Evolutionary conservation across 1,139 yeast genomes (phyloP).

Genomic region (Pichia sp.): DNA sequence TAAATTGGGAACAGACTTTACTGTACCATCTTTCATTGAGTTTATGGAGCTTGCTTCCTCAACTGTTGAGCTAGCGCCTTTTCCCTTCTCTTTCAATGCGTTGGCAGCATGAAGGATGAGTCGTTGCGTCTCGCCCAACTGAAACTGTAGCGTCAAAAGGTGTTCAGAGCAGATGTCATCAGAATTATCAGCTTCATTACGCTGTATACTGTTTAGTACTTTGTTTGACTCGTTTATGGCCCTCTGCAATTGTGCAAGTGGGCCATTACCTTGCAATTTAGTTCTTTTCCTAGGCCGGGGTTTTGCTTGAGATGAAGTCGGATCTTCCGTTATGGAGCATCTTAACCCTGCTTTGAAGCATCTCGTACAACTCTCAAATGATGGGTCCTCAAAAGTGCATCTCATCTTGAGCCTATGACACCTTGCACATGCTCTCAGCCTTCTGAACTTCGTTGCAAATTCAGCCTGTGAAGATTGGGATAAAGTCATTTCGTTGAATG

Average conservation of each 20-base stretch:
- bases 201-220: slow-evolving; percentile 18
- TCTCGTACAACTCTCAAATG: slow-evolving; percentile 37
- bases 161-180: slow-evolving; percentile 16
- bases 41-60: slow-evolving; percentile 24
- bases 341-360: slow-evolving; percentile 38
- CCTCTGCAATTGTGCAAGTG: slow-evolving; percentile 22
- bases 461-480: slow-evolving; percentile 15
- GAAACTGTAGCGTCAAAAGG: slow-evolving; percentile 22
- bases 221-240: slow-evolving; percentile 20
- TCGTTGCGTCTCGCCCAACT: slow-evolving; percentile 26
- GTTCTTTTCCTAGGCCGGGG: slow-evolving; percentile 25
- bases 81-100: slow-evolving; percentile 6
- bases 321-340: slow-evolving; percentile 45
- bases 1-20: slow-evolving; percentile 25
- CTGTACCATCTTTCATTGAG: slow-evolving; percentile 30
- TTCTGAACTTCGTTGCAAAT: slow-evolving; percentile 25
- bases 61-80: slow-evolving; percentile 1
- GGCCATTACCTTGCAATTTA: slow-evolving; percentile 23
- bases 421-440: slow-evolving; percentile 47
- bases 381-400: slow-evolving; percentile 46
- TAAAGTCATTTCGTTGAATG: no score
- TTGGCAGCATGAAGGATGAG: slow-evolving; percentile 23
- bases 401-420: slow-evolving; percentile 50
- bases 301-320: slow-evolving; percentile 30
- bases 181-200: slow-evolving; percentile 9